Conservation (phyloP, 2,329 filamentous ascomycete species). For the Aspergillus luchuensis region DNA sequence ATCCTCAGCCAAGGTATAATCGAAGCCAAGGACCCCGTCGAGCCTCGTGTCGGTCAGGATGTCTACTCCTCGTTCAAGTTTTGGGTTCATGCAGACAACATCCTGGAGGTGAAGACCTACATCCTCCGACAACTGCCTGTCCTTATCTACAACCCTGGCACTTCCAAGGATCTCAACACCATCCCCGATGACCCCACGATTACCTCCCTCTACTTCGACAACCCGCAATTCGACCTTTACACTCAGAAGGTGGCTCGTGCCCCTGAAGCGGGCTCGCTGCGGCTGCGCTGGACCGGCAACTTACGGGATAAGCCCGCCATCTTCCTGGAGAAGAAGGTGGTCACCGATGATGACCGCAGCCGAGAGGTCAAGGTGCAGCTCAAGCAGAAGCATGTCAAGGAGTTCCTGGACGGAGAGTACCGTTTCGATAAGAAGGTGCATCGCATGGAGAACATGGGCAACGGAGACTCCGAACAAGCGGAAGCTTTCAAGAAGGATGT, state of each 20-base stretch:
- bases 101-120: constrained; percentile 94
- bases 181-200: constrained; percentile 80
- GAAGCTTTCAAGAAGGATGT: constrained; percentile 72
- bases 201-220: constrained; percentile 96
- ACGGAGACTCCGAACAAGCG: constrained; percentile 66
- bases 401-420: constrained; percentile 84
- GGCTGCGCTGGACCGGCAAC: constrained; percentile 89
- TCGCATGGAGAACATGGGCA: constrained; percentile 78
- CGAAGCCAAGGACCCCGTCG: constrained; percentile 57
- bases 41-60: constrained; percentile 58
- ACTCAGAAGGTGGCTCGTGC: constrained; percentile 77
- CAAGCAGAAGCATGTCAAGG: constrained; percentile 91
- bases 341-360: constrained; percentile 73
- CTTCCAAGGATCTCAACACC: constrained; percentile 77
- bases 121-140: constrained; percentile 88
- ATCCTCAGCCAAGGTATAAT: constrained; percentile 55
- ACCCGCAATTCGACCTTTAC: constrained; percentile 81
- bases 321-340: constrained; percentile 83
- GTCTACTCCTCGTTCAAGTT: constrained; percentile 88
- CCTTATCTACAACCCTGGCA: constrained; percentile 86
- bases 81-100: constrained; percentile 94
- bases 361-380: constrained; percentile 79
- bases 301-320: constrained; percentile 77
- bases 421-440: constrained; percentile 86
- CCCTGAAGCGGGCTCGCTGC: constrained; percentile 75